Evolutionary conservation across 495 filamentous ascomycete species (phyloP).

Genomic region (Bombardia bombarda): DNA sequence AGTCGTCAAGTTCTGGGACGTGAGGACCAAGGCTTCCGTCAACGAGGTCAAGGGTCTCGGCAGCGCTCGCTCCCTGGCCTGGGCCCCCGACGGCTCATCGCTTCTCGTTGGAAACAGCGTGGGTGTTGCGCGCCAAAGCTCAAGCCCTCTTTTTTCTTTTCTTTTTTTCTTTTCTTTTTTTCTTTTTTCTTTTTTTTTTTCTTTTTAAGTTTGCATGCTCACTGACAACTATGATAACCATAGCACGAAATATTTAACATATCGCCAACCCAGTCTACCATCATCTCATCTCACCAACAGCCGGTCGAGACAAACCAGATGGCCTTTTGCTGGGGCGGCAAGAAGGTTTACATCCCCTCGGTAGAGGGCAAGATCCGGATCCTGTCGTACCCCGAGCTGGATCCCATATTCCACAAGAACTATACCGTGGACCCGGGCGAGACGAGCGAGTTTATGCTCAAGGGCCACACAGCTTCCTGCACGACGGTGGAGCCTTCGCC

Average conservation of each 20-base stretch:
- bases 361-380: constrained; percentile 78
- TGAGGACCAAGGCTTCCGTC: constrained; percentile 67
- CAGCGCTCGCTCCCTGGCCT: constrained; percentile 74
- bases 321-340: constrained; percentile 68
- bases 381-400: constrained; percentile 58
- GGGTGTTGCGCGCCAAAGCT: too few species aligned
- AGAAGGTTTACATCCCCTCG: constrained; percentile 70
- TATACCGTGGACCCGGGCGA: constrained; percentile 27
- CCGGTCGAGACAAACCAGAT: constrained; percentile 71
- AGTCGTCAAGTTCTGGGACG: constrained; percentile 87
- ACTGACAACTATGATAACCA: too few species aligned
- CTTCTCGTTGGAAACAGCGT: constrained; percentile 85
- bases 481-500: constrained; percentile 65
- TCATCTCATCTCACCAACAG: constrained; percentile 59
- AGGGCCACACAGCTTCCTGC: constrained; percentile 76
- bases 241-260: too few species aligned
- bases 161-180: too few species aligned
- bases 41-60: constrained; percentile 77
- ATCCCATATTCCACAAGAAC: constrained; percentile 35
- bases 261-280: constrained; percentile 41
- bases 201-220: neutral
- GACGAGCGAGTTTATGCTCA: constrained; percentile 51
- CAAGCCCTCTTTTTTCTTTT: too few species aligned
- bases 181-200: too few species aligned
- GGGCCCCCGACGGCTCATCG: constrained; percentile 78